Evolutionary conservation across 2,329 filamentous ascomycete species (phyloP), one percentile per base, ranked within the genome.

Genomic region (Cladosporium sp.): DNA sequence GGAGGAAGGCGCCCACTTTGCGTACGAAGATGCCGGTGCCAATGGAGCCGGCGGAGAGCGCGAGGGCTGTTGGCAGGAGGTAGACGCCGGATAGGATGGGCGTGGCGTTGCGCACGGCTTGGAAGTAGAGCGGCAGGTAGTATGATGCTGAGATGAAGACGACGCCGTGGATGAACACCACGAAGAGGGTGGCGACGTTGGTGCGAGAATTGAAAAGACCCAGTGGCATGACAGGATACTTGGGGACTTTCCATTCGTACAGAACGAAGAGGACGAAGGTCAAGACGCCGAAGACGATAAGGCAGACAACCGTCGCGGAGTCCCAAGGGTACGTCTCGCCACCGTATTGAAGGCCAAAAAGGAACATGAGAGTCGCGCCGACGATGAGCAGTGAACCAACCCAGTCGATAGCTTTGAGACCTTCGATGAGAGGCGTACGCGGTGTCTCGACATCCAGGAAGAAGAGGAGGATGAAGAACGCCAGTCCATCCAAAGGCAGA

Each of bases 51-150:
- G 66, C 53, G 6, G 67, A 67, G 14, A 71, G 57, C 4, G 67
- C 58, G 2, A 69, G 44, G 11, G 67, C 67, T 5, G 63, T 67
- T 1, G 68, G 67, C 1, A 71, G 61, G 28, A 70, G 56, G 42
- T 68, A 89, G 45, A 91, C 82, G 46, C 89, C 89, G 1, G 83
- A 87, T 31, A 86, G 72, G 34, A 91, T 79, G 0, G 88, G 85
- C 0, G 78, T 77, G 2, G 82, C 82, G 46, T 85, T 79, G 41
- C 88, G 76, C 48, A 87, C 83, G 48, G 84, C 80, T 70, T 95
- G 89, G 70, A 90, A 92, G 74, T 95, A 95, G 2, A 95, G 77
- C 0, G 89, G 89, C 4, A 95, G 76, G 72, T 87, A 95, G 75
- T 92, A 95, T 56, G 80, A 82, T 31, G 81, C 82, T 0, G 85